Evolutionary conservation across 2,329 filamentous ascomycete species (phyloP), one percentile per base, ranked within the genome.

Genomic region (Byssoonygena ceratinophila): DNA sequence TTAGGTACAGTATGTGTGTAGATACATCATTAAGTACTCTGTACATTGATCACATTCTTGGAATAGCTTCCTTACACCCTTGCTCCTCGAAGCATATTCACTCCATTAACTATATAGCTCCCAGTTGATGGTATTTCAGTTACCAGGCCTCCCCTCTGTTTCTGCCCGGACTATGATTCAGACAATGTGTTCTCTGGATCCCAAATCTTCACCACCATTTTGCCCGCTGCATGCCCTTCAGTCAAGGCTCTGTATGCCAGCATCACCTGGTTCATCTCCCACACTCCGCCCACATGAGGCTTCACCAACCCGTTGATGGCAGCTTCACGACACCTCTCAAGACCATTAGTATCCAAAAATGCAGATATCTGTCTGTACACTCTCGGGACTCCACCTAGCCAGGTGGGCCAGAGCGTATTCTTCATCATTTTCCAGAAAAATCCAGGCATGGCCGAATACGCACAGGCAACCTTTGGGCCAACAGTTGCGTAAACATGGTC

Each of bases 361-460:
- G 54, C 47, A 37, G 51, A 43, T 31, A 56, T 39, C 51, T 56
- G 54, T 36, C 49, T 56, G 41, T 56, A 54, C 29, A 47, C 45
- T 29, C 54, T 43, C 14, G 51, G 51, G 3, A 56, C 54, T 7
- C 54, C 54, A 11, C 54, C 54, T 14, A 56, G 22, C 51, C 51
- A 56, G 9, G 36, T 18, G 11, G 54, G 51, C 20, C 44, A 32
- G n/a, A 47, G 12, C 8, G 45, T 51, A 40, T 56, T 56, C 51
- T 54, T 56, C 18, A 52, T 44, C 47, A 56, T 23, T 25, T 56
- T 56, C 46, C 51, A 56, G 12, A 54, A 36, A 18, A 56, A 56
- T 9, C 54, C 51, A 23, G 44, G 47, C 12, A 54, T 46, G 16
- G 23, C 31, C 4, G 43, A 44, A 48, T 45, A 45, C 16, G 41